Percentiles rank a stretch among this genome's conserved stretches.
These are phyloP conservation scores for Ligustrum vulgare DNA, from an alignment of 257 asterid species.

Conservation along the genomic window DNA sequence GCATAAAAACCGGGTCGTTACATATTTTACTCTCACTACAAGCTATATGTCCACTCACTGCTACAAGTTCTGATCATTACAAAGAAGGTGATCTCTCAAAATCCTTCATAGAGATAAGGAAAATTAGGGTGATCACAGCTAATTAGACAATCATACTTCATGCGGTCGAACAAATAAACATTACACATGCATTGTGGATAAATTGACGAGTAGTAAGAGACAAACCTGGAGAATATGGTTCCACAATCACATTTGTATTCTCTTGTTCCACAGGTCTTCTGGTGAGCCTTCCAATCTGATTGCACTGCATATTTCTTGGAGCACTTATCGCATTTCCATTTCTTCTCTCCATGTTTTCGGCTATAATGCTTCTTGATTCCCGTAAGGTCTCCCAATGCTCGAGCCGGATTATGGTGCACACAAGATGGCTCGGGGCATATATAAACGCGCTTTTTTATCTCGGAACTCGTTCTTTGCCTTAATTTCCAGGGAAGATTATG, in stretches of 20 bases:
- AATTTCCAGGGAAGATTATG: constrained; percentile 95
- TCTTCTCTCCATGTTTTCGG: constrained; percentile 88
- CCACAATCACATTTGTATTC: constrained; percentile 91
- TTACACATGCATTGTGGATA: no score
- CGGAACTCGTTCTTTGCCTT: constrained; percentile 55
- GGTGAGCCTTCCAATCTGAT: constrained; percentile 93
- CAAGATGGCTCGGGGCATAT: constrained; percentile 82
- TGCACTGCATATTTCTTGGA: constrained; percentile 81
- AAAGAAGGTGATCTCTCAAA: no score
- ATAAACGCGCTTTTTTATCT: constrained; percentile 67
- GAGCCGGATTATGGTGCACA: constrained; percentile 68
- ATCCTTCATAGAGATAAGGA: no score
- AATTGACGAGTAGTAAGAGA: not conserved
- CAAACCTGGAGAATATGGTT: constrained; percentile 83
- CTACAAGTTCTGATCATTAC: no score
- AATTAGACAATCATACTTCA: no score
- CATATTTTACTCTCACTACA: no score
- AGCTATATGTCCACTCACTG: no score
- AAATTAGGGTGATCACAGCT: no score
- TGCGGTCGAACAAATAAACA: not conserved
- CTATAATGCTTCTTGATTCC: constrained; percentile 93
- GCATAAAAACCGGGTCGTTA: no score
- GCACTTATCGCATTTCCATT: constrained; percentile 90
- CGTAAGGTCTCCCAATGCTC: constrained; percentile 83
- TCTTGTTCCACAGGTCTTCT: constrained; percentile 85